Evolutionary conservation across 2,329 filamentous ascomycete species (phyloP), one percentile per base, ranked within the genome.

Genomic region (Pseudogymnoascus sp.): DNA sequence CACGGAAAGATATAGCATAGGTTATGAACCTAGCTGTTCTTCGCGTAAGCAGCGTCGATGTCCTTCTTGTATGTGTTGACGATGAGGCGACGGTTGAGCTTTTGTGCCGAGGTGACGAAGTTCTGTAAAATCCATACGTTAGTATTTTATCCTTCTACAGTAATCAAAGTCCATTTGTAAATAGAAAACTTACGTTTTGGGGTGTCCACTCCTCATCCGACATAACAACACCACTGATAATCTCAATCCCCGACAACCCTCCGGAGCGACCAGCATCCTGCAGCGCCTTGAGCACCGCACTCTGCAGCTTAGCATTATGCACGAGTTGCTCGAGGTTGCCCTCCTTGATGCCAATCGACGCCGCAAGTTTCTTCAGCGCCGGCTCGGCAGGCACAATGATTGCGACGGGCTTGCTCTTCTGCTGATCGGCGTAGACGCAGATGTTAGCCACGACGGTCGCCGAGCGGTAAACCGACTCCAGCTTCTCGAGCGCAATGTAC

Each of bases 401-500:
- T 28, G 92, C 92, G 63, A 96, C 83, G 1, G 93, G 90, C 71
- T 90, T 88, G 66, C 84, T 81, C 75, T 91, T 84, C 66, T 87
- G 83, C 68, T 84, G 78, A 60, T 90, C 89, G 53, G 90, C 93
- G 72, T 95, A 89, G 60, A 96, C 82, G 80, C 93, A 95, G 73
- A 96, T 86, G 78, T 96, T 96, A 65, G 84, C 83, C 16, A 96
- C 90, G 12, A 88, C 83, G 14, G 84, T 81, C 12, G 84, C 84
- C 40, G 90, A 88, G 65, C 93, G 88, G 79, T 97, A 97, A 62
- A 96, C 82, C 2, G 92, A 89, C 79, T 97, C 93, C 63, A 97
- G 86, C 81, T 93, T 97, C 79, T 97, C 93, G 5, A 97, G 84
- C 21, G 93, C 93, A 75, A 97, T 96, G 77, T 97, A 97, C 81